Evolutionary conservation across 2,329 filamentous ascomycete species (phyloP).

Genomic region (Paraphoma chrysanthemicola): DNA sequence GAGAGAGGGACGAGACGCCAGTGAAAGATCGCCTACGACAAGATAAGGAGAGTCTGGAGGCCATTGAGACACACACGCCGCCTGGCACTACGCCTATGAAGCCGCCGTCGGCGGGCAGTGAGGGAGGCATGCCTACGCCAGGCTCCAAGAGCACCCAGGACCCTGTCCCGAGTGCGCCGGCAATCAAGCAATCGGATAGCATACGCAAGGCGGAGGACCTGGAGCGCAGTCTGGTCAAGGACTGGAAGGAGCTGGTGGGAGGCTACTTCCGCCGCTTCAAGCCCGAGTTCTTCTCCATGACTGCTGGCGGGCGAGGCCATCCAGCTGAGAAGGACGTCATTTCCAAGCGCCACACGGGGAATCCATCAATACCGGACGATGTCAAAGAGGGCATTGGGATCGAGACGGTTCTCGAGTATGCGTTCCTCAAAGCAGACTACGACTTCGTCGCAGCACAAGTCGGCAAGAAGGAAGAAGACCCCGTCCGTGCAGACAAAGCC

Average conservation of each 20-base stretch:
- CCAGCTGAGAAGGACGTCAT: slow-evolving; percentile 40
- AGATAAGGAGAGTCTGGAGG: slow-evolving; percentile 50
- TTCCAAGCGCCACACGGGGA: slow-evolving; percentile 30
- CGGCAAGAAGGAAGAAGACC: slow-evolving; percentile 75
- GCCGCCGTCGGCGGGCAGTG: slow-evolving; percentile 35
- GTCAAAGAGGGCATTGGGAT: slow-evolving; percentile 62
- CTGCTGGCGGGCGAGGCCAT: slow-evolving; percentile 46
- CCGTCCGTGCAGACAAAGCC: slow-evolving; percentile 74
- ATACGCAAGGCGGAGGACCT: slow-evolving; percentile 69
- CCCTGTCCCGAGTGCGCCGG: slow-evolving; percentile 31
- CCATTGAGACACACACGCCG: slow-evolving; percentile 58
- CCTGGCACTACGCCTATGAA: slow-evolving; percentile 50
- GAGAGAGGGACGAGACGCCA: slow-evolving; percentile 25
- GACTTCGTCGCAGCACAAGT: slow-evolving; percentile 94
- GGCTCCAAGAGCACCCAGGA: slow-evolving; percentile 30
- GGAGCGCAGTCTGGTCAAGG: slow-evolving; percentile 72
- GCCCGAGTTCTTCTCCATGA: slow-evolving; percentile 74
- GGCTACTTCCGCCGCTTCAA: slow-evolving; percentile 94
- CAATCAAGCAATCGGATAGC: slow-evolving; percentile 53
- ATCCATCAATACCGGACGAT: slow-evolving; percentile 29
- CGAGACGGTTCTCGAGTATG: slow-evolving; percentile 84
- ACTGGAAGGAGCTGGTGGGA: slow-evolving; percentile 85
- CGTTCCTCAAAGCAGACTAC: slow-evolving; percentile 90
- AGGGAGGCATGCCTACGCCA: slow-evolving; percentile 30
- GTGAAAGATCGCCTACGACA: slow-evolving; percentile 32